Conservation (phyloP, 441 rosid genomes). For the Eutrema salsugineum region DNA sequence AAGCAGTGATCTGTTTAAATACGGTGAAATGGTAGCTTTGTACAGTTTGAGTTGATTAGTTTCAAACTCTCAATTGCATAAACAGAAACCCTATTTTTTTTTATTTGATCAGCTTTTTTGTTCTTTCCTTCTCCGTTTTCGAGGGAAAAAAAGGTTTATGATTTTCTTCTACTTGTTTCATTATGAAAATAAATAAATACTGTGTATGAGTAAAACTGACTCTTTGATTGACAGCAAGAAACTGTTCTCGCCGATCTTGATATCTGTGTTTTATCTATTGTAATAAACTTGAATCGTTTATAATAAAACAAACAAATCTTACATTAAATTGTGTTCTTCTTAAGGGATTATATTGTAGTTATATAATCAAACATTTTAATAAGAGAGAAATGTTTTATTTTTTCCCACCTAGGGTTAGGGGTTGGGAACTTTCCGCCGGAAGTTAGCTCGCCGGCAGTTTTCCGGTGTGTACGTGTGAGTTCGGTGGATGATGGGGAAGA, state of each 20-base stretch:
- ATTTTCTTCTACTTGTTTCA: neutral
- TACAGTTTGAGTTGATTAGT: neutral
- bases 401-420: conserved; percentile 60
- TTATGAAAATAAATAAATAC: conserved; percentile 7
- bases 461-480: conserved; percentile 68
- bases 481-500: conserved; percentile 61
- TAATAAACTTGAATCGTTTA: neutral
- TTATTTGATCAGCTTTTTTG: conserved; percentile 22
- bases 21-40: neutral
- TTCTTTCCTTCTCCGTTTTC: conserved; percentile 11
- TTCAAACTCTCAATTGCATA: neutral
- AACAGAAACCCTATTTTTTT: conserved; percentile 21
- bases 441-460: conserved; percentile 67
- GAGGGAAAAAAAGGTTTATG: neutral
- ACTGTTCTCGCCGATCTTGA: conserved; percentile 24
- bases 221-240: conserved; percentile 21
- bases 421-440: conserved; percentile 67
- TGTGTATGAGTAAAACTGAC: conserved; percentile 27
- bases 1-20: no score
- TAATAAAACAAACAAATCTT: neutral
- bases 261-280: neutral
- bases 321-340: neutral
- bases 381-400: neutral
- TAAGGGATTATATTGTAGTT: no score
- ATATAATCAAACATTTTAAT: neutral